These are phyloP conservation scores for Zelonia costaricensis DNA, from an alignment of 208 protist genomes.

Conservation along the genomic window DNA sequence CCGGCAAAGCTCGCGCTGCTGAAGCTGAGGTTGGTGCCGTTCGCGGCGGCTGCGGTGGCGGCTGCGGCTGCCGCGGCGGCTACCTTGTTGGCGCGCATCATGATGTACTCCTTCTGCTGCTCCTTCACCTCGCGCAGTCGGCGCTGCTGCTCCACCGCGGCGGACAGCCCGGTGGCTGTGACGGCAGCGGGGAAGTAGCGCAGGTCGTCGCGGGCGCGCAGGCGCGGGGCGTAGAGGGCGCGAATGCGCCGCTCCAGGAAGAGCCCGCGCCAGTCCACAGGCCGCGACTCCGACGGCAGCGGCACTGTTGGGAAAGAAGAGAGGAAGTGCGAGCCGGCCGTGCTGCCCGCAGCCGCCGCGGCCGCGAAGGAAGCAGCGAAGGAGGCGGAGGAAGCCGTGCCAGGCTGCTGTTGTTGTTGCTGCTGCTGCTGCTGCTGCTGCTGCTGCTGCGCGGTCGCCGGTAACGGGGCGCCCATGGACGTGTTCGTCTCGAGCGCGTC, in stretches of 20 bases:
- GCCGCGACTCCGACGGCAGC: conserved; percentile 32
- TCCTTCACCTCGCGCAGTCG: conserved; percentile 52
- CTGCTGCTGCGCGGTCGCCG: not conserved
- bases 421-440: not conserved
- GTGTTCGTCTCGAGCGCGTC: conserved; percentile 1
- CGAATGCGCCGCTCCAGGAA: conserved; percentile 52
- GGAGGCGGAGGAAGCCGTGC: not conserved
- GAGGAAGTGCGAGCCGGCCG: not conserved
- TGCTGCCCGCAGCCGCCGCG: not conserved
- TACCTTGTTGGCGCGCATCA: conserved; percentile 30
- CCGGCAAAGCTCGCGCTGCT: conserved; percentile 10
- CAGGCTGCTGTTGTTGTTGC: not conserved
- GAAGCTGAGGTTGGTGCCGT: conserved; percentile 11
- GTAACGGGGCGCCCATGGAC: no score
- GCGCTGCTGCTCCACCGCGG: conserved; percentile 66
- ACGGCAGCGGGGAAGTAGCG: conserved; percentile 84
- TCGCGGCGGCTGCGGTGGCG: not conserved
- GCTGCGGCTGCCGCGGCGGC: not conserved
- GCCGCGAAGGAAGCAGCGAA: not conserved
- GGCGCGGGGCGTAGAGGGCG: conserved; percentile 65
- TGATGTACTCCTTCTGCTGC: conserved; percentile 29
- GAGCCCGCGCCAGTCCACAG: conserved; percentile 64
- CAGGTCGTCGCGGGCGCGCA: conserved; percentile 79
- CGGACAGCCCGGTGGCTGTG: conserved; percentile 73
- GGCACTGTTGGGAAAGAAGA: not conserved